Base-by-base conservation (phyloP, 2,329 filamentous ascomycete species). In the Pseudocercospora crystallina region DNA sequence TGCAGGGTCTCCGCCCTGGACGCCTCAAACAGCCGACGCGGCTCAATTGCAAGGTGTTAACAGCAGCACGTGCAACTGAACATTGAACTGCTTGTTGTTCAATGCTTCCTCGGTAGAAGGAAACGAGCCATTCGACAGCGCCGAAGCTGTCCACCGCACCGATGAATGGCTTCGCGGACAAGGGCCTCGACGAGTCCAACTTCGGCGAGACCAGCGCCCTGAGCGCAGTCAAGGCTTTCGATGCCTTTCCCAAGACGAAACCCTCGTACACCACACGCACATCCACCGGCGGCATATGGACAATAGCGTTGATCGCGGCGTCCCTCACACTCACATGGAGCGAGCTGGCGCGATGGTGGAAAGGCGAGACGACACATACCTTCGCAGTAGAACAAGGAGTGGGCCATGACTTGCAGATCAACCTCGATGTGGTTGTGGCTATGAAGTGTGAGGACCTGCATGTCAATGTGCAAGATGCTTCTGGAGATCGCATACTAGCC, bases 181-280 rank as follows among this genome's bases (percentile, higher is more conserved):
- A 82, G 61, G 78, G 78, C 60, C 80, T 91, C 62, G 80, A 90
- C 65, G 90, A 96, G 64, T 86, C 87, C 70, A 76, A 82, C 58
- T 96, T 96, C 74, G 87, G 82, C 65, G 85, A 89, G 62, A 52
- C 39, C 68, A 78, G 77, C 50, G 79, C 82, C 49, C 64, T 79
- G 51, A 72, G 69, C 46, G 71, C 79, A 50, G 74, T 95, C 65
- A 86, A 85, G 71, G 90, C 92, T 53, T 99, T 99, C 73, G 94
- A 99, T 77, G 92, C 91, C 60, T 99, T 99, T 71, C 92, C 94
- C 60, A 97, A 99, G 79, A 89, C 92, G 47, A 97, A 97, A 76
- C 83, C 91, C 12, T 90, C 92, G 66, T 99, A 96, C 73, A 85
- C 94, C 48, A 86, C 87, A 40, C 83, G 85, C 59, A 95, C 90